These are phyloP conservation scores for Phialophora tarda DNA, from an alignment of 2,329 filamentous ascomycete genomes.

Conservation along the genomic window DNA sequence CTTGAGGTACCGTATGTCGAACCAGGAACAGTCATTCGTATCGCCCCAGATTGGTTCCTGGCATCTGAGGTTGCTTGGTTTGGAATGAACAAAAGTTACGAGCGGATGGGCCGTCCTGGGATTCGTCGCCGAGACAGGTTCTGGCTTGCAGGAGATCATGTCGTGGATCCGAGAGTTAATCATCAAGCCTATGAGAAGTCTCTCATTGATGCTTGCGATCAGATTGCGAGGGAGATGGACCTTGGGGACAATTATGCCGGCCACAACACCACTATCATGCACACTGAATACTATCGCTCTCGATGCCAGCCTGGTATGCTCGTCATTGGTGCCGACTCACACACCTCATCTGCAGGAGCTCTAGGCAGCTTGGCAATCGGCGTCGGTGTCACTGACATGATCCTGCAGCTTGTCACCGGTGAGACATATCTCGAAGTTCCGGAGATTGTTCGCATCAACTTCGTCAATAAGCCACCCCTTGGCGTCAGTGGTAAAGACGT, in stretches of 20 bases:
- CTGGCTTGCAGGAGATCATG: constrained; percentile 58
- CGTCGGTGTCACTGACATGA: constrained; percentile 54
- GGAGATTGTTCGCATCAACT: constrained; percentile 50
- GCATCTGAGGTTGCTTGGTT: constrained; percentile 26
- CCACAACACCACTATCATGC: constrained; percentile 49
- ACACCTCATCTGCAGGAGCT: constrained; percentile 54
- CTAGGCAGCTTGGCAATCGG: constrained; percentile 53
- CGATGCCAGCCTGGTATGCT: constrained; percentile 54
- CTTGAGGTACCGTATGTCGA: constrained; percentile 16
- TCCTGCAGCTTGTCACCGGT: constrained; percentile 54
- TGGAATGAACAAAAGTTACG: constrained; percentile 26
- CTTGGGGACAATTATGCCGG: constrained; percentile 21
- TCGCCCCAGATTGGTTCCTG: constrained; percentile 25
- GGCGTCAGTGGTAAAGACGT: constrained; percentile 55
- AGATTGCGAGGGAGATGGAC: constrained; percentile 49
- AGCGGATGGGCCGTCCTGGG: constrained; percentile 34
- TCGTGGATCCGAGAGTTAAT: constrained; percentile 54
- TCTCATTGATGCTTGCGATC: constrained; percentile 48
- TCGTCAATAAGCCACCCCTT: constrained; percentile 45
- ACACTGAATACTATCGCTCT: constrained; percentile 55
- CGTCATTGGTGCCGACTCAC: constrained; percentile 54
- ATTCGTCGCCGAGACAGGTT: constrained; percentile 58
- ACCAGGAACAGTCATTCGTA: constrained; percentile 16
- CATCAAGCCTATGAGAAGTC: constrained; percentile 45
- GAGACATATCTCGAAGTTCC: constrained; percentile 57